A percentile compares a stretch with the other conserved stretches of the same genome.
These are phyloP conservation scores for Aspergillus diversus DNA, from an alignment of 495 filamentous ascomycete species.

Conservation along the genomic window DNA sequence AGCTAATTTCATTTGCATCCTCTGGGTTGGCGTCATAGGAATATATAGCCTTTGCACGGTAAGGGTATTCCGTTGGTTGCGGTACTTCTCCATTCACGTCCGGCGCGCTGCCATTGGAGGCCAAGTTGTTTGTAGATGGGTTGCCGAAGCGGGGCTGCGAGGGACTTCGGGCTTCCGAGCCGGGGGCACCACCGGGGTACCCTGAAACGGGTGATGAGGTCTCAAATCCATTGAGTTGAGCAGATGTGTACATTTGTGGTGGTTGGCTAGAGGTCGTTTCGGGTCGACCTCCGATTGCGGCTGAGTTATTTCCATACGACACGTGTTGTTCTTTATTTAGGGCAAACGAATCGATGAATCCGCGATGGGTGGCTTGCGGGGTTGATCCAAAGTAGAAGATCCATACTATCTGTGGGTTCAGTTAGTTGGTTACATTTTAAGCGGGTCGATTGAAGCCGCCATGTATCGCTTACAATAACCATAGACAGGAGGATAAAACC, in stretches of 20 bases:
- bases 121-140: conserved; percentile 34
- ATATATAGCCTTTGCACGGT: conserved; percentile 97
- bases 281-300: conserved; percentile 61
- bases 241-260: conserved; percentile 97
- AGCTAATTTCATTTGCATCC: conserved; percentile 97
- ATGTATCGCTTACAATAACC: conserved; percentile 82
- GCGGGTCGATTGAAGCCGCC: background rate
- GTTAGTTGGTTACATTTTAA: conserved; percentile 16
- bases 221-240: conserved; percentile 93
- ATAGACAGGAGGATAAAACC: conserved; percentile 96
- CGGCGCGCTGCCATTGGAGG: conserved; percentile 35
- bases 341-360: conserved; percentile 94
- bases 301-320: conserved; percentile 65
- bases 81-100: conserved; percentile 61
- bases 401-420: conserved; percentile 79
- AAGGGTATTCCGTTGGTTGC: conserved; percentile 90
- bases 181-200: conserved; percentile 65
- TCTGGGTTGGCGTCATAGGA: conserved; percentile 98
- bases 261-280: conserved; percentile 79
- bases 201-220: conserved; percentile 91
- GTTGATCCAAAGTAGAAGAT: conserved; percentile 98
- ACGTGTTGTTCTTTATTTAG: conserved; percentile 78
- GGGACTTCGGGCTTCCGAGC: conserved; percentile 59
- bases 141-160: conserved; percentile 61
- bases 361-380: conserved; percentile 82